These are phyloP conservation scores for Diutina pseudorugosa DNA, from an alignment of 1,139 yeast species.

Conservation along the genomic window DNA sequence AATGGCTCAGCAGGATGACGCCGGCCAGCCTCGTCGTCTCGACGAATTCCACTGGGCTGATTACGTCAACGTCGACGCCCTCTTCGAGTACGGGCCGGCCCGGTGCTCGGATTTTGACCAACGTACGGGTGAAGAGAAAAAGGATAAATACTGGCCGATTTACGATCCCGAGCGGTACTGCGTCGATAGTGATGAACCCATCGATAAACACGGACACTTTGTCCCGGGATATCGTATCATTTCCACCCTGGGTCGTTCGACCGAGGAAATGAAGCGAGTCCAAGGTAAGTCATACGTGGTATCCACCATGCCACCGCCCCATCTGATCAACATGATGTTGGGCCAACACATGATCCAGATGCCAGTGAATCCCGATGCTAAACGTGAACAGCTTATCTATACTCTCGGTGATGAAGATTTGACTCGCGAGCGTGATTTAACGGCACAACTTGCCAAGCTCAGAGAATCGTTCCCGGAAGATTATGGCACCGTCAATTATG, in stretches of 20 bases:
- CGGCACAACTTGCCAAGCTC: background rate
- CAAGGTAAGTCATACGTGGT: background rate
- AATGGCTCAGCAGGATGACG: background rate
- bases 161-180: background rate
- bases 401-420: background rate
- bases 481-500: background rate
- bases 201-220: background rate
- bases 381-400: background rate
- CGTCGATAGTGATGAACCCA: background rate
- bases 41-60: constrained; percentile 3
- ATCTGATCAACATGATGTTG: background rate
- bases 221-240: background rate
- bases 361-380: background rate
- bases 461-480: background rate
- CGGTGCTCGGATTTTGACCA: background rate
- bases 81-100: background rate
- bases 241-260: background rate
- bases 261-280: background rate
- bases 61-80: background rate
- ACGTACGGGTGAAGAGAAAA: background rate
- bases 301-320: background rate
- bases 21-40: background rate
- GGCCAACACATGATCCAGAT: background rate
- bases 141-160: background rate
- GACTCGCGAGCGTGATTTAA: background rate